Percentiles rank a stretch among this genome's conserved stretches.
Conservation (phyloP, 257 asterid genomes). For the Cinchona pubescens region DNA sequence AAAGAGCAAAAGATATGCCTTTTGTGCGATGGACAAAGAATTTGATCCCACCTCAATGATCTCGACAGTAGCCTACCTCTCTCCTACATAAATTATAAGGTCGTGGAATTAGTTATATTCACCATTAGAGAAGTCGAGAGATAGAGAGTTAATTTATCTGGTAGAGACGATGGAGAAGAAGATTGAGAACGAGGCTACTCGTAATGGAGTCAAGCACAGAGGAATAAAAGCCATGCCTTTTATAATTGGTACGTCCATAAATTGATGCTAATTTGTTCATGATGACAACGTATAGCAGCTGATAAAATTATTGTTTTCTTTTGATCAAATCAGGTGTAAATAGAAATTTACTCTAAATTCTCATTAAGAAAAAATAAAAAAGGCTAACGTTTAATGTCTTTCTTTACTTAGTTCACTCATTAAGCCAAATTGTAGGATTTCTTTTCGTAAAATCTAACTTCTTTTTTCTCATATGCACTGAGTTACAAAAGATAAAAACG, state of each 20-base stretch:
- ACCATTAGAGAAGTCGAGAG: neutral
- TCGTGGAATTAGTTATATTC: too few species aligned
- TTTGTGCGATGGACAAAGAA: neutral
- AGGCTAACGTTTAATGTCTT: too few species aligned
- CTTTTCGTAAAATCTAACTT: too few species aligned
- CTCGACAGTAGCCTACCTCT: neutral
- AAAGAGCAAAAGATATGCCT: neutral
- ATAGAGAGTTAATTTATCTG: neutral
- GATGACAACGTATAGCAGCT: neutral
- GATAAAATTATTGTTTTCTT: too few species aligned
- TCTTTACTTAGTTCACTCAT: too few species aligned
- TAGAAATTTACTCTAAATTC: too few species aligned
- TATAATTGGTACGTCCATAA: constrained; percentile 17
- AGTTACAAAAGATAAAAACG: too few species aligned
- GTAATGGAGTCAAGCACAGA: constrained; percentile 21
- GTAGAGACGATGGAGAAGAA: constrained; percentile 2
- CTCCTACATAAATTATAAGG: neutral
- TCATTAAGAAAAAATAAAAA: too few species aligned
- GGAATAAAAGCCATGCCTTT: constrained; percentile 35
- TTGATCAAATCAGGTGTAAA: too few species aligned
- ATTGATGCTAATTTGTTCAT: too few species aligned
- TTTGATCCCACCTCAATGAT: neutral
- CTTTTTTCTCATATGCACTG: too few species aligned
- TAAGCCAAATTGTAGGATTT: too few species aligned
- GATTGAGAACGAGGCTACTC: neutral